phyloP scores from a whole-genome alignment of 176 grass and related monocot species.

The Musa beccarii region DNA sequence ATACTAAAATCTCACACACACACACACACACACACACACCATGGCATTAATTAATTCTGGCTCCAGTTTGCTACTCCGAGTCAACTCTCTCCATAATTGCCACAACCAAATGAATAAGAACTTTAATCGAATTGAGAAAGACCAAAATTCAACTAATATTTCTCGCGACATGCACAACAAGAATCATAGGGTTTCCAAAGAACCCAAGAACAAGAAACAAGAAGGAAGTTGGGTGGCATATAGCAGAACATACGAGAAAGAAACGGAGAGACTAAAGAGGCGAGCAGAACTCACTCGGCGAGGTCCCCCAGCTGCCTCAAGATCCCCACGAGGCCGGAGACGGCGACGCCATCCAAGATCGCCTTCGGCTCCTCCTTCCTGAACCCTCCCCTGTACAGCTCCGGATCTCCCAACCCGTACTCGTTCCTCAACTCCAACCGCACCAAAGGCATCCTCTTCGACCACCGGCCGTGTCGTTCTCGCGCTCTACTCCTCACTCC shows the following conservation, averaged over 20 bases:
- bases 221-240: neutral
- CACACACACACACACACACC: too few species aligned
- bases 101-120: neutral
- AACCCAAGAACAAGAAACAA: neutral
- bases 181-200: neutral
- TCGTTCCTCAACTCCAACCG: slow-evolving; percentile 90
- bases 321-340: slow-evolving; percentile 95
- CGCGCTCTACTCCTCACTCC: slow-evolving; percentile 14
- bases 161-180: neutral
- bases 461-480: slow-evolving; percentile 3
- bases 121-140: neutral
- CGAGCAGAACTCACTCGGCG: slow-evolving; percentile 55
- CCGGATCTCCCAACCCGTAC: slow-evolving; percentile 69
- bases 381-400: slow-evolving; percentile 40
- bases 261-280: neutral
- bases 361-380: slow-evolving; percentile 61
- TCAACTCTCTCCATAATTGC: too few species aligned
- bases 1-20: too few species aligned
- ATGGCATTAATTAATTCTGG: too few species aligned
- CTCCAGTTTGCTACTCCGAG: too few species aligned
- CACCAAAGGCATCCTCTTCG: slow-evolving; percentile 60
- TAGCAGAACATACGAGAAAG: neutral
- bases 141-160: neutral
- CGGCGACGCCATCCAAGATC: slow-evolving; percentile 86
- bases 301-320: slow-evolving; percentile 98